Evolutionary conservation across 202 grass and related monocot species (phyloP).

Genomic region (Carex arenaria): DNA sequence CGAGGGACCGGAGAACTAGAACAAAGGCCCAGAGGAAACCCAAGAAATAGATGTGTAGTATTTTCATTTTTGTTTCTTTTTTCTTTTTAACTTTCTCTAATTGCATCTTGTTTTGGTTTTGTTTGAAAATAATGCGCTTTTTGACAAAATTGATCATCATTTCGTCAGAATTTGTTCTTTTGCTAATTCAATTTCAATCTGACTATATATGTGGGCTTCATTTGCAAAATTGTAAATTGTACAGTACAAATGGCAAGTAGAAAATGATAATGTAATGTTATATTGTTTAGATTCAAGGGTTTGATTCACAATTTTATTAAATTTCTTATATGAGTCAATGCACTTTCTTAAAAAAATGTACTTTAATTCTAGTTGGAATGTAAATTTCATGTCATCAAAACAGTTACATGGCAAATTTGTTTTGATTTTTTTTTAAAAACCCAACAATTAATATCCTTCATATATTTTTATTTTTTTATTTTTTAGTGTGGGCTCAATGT

Average conservation of each 20-base stretch:
- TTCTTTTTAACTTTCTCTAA: too few species aligned
- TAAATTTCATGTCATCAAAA: neutral
- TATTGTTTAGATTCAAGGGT: neutral
- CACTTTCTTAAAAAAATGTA: neutral
- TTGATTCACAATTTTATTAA: neutral
- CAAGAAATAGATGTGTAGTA: conserved; percentile 30
- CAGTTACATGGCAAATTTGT: too few species aligned
- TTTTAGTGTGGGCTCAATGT: neutral
- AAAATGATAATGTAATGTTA: too few species aligned
- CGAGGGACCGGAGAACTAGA: conserved; percentile 48
- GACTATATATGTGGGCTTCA: too few species aligned
- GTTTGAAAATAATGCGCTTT: too few species aligned
- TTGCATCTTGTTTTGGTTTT: too few species aligned
- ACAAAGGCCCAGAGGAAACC: conserved; percentile 51
- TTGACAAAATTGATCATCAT: too few species aligned
- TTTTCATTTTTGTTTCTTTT: neutral
- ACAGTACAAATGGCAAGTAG: too few species aligned
- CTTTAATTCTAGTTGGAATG: neutral
- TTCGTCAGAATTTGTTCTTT: too few species aligned
- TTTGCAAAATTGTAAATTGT: too few species aligned
- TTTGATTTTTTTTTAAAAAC: too few species aligned
- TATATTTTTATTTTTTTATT: neutral
- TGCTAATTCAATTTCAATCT: too few species aligned
- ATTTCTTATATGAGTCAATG: neutral
- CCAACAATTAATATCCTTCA: neutral